phyloP scores from a whole-genome alignment of 495 filamentous ascomycete genomes.

The Penicillium maclennaniae region DNA sequence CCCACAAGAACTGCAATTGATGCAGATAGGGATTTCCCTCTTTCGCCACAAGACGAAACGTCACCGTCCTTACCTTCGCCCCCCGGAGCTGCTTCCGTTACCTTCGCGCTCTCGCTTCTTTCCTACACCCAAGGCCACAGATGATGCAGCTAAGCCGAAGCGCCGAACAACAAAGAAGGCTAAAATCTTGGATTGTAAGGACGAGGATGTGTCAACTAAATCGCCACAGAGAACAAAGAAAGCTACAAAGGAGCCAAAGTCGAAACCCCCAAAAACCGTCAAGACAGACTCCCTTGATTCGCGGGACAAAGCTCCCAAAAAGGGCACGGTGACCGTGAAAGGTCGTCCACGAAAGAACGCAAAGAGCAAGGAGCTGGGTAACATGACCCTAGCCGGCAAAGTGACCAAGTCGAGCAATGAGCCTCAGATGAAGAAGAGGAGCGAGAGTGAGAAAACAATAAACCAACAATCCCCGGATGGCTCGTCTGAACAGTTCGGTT shows the following conservation, averaged over 20 bases:
- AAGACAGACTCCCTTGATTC: slow-evolving; percentile 1
- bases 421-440: slow-evolving; percentile 10
- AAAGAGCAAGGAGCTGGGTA: slow-evolving; percentile 21
- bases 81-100: slow-evolving; percentile 29
- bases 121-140: slow-evolving; percentile 4
- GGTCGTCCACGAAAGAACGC: slow-evolving; percentile 15
- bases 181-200: not conserved
- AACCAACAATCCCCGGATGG: not conserved
- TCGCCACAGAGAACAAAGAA: slow-evolving; percentile 19
- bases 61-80: slow-evolving; percentile 33
- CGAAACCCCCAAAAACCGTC: not conserved
- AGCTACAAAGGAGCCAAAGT: slow-evolving; percentile 6
- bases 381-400: slow-evolving; percentile 36
- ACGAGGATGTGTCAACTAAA: slow-evolving; percentile 9
- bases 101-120: slow-evolving; percentile 32
- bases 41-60: slow-evolving; percentile 22
- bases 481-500: not conserved
- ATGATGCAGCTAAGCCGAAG: slow-evolving; percentile 11
- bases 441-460: slow-evolving; percentile 11
- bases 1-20: slow-evolving; percentile 12
- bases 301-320: slow-evolving; percentile 17
- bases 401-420: slow-evolving; percentile 29
- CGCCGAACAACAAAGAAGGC: slow-evolving; percentile 8
- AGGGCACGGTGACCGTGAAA: slow-evolving; percentile 15
- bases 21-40: slow-evolving; percentile 8